These are phyloP conservation scores for Kondoa malvinella DNA, from an alignment of 768 basidiomycete genomes.

Conservation along the genomic window DNA sequence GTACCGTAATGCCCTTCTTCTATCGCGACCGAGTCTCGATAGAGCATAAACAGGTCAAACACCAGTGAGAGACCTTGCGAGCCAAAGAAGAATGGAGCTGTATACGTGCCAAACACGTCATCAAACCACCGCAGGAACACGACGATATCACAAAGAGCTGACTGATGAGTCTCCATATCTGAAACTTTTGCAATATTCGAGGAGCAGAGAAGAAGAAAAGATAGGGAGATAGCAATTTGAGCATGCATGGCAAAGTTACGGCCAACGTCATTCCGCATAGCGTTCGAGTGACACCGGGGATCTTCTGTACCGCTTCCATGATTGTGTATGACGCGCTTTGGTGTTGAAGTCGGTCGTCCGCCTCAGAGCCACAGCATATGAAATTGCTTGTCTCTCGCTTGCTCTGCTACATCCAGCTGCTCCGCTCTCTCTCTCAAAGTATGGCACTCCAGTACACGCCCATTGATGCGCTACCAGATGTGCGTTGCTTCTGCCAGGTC, in stretches of 20 bases:
- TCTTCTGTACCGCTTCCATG: background rate
- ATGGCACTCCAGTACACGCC: background rate
- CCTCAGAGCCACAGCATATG: background rate
- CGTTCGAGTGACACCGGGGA: background rate
- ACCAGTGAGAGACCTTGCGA: background rate
- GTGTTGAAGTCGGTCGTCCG: background rate
- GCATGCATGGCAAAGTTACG: background rate
- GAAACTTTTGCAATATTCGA: background rate
- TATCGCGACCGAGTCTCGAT: background rate
- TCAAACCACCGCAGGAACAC: background rate
- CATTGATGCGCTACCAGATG: background rate
- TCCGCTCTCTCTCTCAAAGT: background rate
- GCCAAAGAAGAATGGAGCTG: slow-evolving; percentile 1
- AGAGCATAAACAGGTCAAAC: background rate
- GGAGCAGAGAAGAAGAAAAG: background rate
- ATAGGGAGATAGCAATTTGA: background rate
- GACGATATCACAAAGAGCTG: background rate
- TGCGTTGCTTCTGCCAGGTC: too few relatives aligned
- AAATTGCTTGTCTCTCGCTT: background rate
- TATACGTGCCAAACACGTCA: background rate
- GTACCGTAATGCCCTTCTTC: background rate
- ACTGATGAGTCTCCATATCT: slow-evolving; percentile 4
- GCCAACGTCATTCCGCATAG: background rate
- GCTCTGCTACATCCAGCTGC: background rate
- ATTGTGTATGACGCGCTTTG: background rate